phyloP scores from a whole-genome alignment of 306 rosid genomes.

The Vigna trinervia region DNA sequence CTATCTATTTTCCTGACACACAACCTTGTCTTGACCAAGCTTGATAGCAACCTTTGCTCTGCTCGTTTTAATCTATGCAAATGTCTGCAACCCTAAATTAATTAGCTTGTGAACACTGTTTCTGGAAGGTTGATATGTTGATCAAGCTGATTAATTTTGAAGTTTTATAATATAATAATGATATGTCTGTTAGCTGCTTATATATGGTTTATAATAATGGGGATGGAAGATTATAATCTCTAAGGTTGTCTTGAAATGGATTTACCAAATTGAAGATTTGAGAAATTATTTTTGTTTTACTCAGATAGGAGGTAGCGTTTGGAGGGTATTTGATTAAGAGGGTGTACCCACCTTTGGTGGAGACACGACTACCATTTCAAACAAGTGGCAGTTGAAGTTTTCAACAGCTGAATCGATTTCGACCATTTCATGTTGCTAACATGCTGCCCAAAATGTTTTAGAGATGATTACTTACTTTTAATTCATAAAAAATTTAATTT shows the following conservation, averaged over 20 bases:
- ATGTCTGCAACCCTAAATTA: slow-evolving; percentile 8
- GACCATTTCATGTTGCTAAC: slow-evolving; percentile 26
- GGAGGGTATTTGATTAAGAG: background rate
- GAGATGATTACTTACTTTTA: background rate
- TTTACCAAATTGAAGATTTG: slow-evolving; percentile 19
- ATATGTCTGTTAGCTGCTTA: background rate
- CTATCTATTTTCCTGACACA: slow-evolving; percentile 47
- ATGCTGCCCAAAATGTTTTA: background rate
- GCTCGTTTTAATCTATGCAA: slow-evolving; percentile 29
- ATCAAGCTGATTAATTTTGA: background rate
- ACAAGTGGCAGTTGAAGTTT: slow-evolving; percentile 40
- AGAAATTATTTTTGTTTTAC: background rate
- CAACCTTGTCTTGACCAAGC: slow-evolving; percentile 47
- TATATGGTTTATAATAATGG: slow-evolving; percentile 29
- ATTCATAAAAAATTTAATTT: no score
- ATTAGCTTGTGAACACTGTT: slow-evolving; percentile 13
- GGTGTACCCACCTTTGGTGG: slow-evolving; percentile 45
- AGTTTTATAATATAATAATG: background rate
- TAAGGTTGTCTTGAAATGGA: slow-evolving; percentile 41
- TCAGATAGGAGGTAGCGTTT: slow-evolving; percentile 18
- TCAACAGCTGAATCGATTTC: slow-evolving; percentile 43
- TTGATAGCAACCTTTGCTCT: slow-evolving; percentile 45
- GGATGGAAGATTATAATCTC: slow-evolving; percentile 36
- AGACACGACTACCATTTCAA: slow-evolving; percentile 34
- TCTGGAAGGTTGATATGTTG: background rate